Evolutionary conservation across 2,329 filamentous ascomycete genomes (phyloP).

Genomic region (Pseudogymnoascus destructans): DNA sequence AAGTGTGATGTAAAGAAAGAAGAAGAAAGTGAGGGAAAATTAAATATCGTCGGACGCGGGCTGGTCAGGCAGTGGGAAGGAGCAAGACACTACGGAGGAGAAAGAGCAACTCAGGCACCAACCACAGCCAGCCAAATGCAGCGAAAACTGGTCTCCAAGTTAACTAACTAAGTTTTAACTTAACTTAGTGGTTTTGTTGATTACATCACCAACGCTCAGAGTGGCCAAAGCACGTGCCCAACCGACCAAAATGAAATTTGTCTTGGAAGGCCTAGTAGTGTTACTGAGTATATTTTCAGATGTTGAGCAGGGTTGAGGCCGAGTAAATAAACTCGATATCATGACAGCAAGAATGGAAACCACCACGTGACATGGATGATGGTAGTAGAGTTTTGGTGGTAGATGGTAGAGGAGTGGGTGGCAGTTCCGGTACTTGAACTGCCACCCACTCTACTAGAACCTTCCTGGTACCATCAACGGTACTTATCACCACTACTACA

Average conservation of each 20-base stretch:
- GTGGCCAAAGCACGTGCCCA: background rate
- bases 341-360: background rate
- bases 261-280: background rate
- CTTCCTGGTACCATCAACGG: background rate
- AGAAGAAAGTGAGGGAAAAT: background rate
- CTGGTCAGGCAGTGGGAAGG: background rate
- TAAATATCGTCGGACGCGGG: background rate
- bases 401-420: no score
- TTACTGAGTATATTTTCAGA: background rate
- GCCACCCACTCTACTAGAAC: background rate
- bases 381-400: no score
- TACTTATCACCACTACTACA: background rate
- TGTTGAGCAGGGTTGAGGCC: background rate
- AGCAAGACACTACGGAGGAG: background rate
- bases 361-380: background rate
- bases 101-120: conserved; percentile 4
- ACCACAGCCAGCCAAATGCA: background rate
- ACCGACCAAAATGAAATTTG: background rate
- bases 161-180: no score
- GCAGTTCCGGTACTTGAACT: no score
- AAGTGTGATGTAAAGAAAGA: background rate
- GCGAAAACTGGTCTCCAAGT: no score
- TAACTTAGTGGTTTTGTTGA: no score
- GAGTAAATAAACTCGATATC: background rate
- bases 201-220: background rate